Evolutionary conservation across 805 yeast species (phyloP), one percentile per base, ranked within the genome.

Genomic region (Starmerella tilneyi): DNA sequence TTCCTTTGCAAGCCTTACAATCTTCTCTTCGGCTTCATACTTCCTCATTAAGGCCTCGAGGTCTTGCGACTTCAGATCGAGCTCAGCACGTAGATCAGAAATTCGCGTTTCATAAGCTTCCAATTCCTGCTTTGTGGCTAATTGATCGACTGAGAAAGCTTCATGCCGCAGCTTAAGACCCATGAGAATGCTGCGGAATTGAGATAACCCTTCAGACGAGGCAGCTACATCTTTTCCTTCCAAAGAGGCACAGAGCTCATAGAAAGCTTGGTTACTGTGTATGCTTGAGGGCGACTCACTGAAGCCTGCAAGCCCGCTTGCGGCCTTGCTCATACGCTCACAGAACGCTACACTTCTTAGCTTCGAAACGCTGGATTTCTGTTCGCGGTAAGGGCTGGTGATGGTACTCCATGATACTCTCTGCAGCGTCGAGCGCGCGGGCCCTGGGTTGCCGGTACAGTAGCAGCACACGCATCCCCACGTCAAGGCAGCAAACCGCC

Each of bases 11-110:
- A 46, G 29, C 8, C 22, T 13, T 13, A 29, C 24, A 3, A 43
- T 37, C 16, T 32, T 28, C 33, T 38, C 41, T 31, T 28, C 61
- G 51, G 13, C 36, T 29, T 17, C 43, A 11, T 16, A 38, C 39
- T 51, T 53, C 1, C 59, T 58, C 49, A 46, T 27, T 39, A 46
- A 32, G 24, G 32, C 34, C 23, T 48, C 50, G 12, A 58, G 49
- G 31, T 54, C 57, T 11, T 19, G 43, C 5, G 54, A 41, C 40
- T 51, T 43, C 9, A 39, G 41, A 9, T 39, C 40, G 21, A 55
- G 41, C 13, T 43, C 44, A 5, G 9, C 12, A 13, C 28, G 27
- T 17, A 37, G 22, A 3, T 41, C 42, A 2, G 27, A 9, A 15
- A 41, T 15, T 11, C 23, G 16, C 2, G 23, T 12, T 35, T 32